These are phyloP conservation scores for Aspergillus niger DNA, from an alignment of 2,329 filamentous ascomycete species.

Conservation along the genomic window DNA sequence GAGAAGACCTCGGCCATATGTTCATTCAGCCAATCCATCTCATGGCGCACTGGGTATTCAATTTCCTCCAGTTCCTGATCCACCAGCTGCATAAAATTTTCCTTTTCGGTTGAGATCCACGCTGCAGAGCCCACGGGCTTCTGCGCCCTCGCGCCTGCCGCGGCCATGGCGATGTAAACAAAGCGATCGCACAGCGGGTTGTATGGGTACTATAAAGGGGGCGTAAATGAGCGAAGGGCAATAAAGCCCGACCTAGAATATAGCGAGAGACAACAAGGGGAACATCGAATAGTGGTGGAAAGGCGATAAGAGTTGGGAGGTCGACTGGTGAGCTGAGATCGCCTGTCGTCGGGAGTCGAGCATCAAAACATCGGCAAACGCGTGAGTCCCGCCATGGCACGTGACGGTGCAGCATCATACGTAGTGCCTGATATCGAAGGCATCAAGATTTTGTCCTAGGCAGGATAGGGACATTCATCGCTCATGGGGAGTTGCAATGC, in stretches of 20 bases:
- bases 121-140: slow-evolving; percentile 72
- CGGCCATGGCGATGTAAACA: slow-evolving; percentile 45
- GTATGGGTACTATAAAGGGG: background rate
- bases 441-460: background rate
- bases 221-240: slow-evolving; percentile 1
- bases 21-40: slow-evolving; percentile 97
- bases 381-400: slow-evolving; percentile 20
- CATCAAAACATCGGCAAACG: slow-evolving; percentile 25
- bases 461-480: background rate
- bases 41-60: slow-evolving; percentile 85
- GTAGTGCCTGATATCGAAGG: slow-evolving; percentile 8
- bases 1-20: slow-evolving; percentile 96
- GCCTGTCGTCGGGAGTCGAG: slow-evolving; percentile 18
- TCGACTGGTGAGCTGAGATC: slow-evolving; percentile 17
- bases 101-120: slow-evolving; percentile 85
- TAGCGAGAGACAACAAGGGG: slow-evolving; percentile 1
- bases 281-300: slow-evolving; percentile 19
- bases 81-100: slow-evolving; percentile 73
- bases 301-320: slow-evolving; percentile 8
- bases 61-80: slow-evolving; percentile 90
- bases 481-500: background rate
- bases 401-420: slow-evolving; percentile 20
- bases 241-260: slow-evolving; percentile 8
- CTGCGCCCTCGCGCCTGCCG: slow-evolving; percentile 42
- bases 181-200: slow-evolving; percentile 23